Conservation (phyloP, 768 basidiomycete species). For the Russula griseocarnosa region DNA sequence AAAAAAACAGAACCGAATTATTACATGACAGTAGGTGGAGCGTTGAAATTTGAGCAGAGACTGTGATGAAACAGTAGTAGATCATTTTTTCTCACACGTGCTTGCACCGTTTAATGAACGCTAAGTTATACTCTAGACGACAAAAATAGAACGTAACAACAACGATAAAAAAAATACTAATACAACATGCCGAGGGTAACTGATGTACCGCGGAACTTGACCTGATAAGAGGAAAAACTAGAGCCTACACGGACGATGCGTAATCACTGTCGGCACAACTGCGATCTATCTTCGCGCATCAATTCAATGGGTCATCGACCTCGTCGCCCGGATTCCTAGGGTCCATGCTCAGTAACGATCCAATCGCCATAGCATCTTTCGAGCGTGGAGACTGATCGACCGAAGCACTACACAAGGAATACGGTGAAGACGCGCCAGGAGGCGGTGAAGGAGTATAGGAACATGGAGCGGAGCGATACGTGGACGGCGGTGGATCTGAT, state of each 20-base stretch:
- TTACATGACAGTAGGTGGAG: too few relatives aligned
- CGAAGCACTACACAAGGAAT: conserved; percentile 66
- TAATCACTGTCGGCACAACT: conserved; percentile 6
- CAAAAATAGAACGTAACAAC: conserved; percentile 7
- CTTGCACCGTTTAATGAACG: neutral
- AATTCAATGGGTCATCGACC: neutral
- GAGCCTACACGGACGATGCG: neutral
- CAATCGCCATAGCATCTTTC: conserved; percentile 75
- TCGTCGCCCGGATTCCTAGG: conserved; percentile 18
- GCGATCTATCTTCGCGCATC: conserved; percentile 6
- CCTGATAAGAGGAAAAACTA: neutral
- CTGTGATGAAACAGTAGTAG: too few relatives aligned
- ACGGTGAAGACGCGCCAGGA: conserved; percentile 58
- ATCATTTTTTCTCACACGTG: neutral
- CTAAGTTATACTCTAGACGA: neutral
- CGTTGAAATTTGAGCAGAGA: neutral
- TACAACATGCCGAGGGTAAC: conserved; percentile 1
- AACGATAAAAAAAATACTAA: conserved; percentile 8
- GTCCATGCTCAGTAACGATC: conserved; percentile 57
- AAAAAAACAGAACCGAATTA: too few relatives aligned
- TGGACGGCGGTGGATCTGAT: conserved; percentile 24
- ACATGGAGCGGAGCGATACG: conserved; percentile 65
- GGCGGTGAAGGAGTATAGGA: conserved; percentile 27
- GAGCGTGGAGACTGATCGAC: conserved; percentile 69
- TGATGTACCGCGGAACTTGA: conserved; percentile 1